A percentile compares a stretch with the other conserved stretches of the same genome.
Evolutionary conservation across 2,329 filamentous ascomycete genomes (phyloP).

Genomic region (Fusarium incarnatum): DNA sequence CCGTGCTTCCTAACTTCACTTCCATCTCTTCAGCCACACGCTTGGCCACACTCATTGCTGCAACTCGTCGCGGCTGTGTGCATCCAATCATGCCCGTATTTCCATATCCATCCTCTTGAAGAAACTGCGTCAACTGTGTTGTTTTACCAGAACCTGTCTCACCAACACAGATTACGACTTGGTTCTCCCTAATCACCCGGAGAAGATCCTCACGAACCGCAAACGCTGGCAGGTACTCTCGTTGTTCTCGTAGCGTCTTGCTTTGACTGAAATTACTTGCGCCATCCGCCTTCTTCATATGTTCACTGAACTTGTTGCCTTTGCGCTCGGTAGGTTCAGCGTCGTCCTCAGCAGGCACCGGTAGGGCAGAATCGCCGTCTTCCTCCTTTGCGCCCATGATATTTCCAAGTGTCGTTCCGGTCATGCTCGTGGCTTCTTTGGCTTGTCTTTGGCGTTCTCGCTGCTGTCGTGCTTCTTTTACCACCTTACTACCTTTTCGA

Average conservation of each 20-base stretch:
- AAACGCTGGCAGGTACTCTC: slow-evolving; percentile 94
- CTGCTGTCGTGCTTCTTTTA: slow-evolving; percentile 90
- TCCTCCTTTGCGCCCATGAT: slow-evolving; percentile 96
- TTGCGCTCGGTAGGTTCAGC: slow-evolving; percentile 61
- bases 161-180: slow-evolving; percentile 95
- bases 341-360: slow-evolving; percentile 78
- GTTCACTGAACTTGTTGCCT: slow-evolving; percentile 83
- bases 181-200: slow-evolving; percentile 93
- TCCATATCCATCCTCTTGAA: slow-evolving; percentile 95
- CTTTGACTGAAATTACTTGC: slow-evolving; percentile 93
- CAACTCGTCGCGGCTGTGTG: slow-evolving; percentile 94
- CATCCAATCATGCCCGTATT: slow-evolving; percentile 92
- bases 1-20: slow-evolving; percentile 84
- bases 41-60: slow-evolving; percentile 98
- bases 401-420: slow-evolving; percentile 92
- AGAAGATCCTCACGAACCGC: slow-evolving; percentile 94
- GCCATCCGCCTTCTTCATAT: slow-evolving; percentile 87
- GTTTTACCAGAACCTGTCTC: slow-evolving; percentile 99
- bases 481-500: slow-evolving; percentile 92
- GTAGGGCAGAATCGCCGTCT: slow-evolving; percentile 88
- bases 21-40: slow-evolving; percentile 99
- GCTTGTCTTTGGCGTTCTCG: slow-evolving; percentile 94
- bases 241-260: slow-evolving; percentile 89
- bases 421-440: slow-evolving; percentile 92
- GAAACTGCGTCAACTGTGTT: slow-evolving; percentile 94